Evolutionary conservation across 495 filamentous ascomycete genomes (phyloP), one percentile per base, ranked within the genome.

Genomic region (Penicillium coffeae): DNA sequence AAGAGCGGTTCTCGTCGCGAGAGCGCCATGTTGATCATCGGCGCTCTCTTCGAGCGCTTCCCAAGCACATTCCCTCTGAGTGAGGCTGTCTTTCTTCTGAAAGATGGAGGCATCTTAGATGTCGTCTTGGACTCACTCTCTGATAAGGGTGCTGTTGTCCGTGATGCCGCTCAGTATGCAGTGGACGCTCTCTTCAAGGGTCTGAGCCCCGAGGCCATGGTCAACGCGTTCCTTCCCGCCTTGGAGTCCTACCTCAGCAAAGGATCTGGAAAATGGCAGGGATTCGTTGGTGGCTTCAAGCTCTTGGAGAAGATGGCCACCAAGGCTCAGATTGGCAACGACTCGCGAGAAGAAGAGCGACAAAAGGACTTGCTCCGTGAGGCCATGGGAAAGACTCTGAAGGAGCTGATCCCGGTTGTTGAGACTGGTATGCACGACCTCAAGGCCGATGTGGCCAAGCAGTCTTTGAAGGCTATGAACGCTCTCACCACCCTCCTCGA

Each of bases 371-470:
- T 96, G 36, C 74, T 97, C 30, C 80, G 92, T 45, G 89, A 96
- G 55, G 77, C 87, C 12, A 92, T 99, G 89, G 93, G 93, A 27
- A 88, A 86, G 66, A 88, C 87, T 56, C 78, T 99, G 3, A 92
- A 94, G 58, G 79, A 83, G 16, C 66, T 99, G 55, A 99, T 99
- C 53, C 92, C 92, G 4, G 75, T 96, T 30, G 90, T 92, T 22
- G 93, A 99, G 72, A 77, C 75, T 38, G 90, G 89, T 51, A 96
- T 99, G 91, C 88, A 95, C 63, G 94, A 99, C 67, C 73, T 99
- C 53, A 99, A 97, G 75, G 58, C 73, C 46, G 93, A 98, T 52
- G 91, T 89, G 39, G 81, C 84, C 56, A 96, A 95, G 73, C 86
- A 91, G 69, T 85, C 94, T 18, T 69, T 84, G 66, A 88, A 89